Conservation (phyloP, 352 stramenopile genomes). For the Pythium monospermum region DNA sequence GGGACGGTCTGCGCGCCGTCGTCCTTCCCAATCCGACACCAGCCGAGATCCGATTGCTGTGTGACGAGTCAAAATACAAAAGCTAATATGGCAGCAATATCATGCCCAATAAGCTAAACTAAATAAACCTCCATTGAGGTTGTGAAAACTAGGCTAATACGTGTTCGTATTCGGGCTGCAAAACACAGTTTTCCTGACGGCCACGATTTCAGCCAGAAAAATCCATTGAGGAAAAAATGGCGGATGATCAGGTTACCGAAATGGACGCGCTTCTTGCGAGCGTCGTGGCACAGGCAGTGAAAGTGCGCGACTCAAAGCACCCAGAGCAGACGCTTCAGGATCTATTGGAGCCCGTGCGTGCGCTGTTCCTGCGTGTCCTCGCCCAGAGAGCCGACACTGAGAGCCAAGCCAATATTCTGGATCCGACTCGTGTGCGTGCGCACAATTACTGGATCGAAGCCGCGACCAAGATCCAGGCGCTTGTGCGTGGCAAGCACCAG, state of each 20-base stretch:
- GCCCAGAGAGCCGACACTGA: background rate
- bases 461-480: conserved; percentile 64
- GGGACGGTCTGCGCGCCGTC: conserved; percentile 1
- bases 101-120: too few species aligned
- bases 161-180: too few species aligned
- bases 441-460: conserved; percentile 36
- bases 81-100: too few species aligned
- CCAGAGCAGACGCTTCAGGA: conserved; percentile 33
- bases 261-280: conserved; percentile 54
- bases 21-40: background rate
- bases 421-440: conserved; percentile 12
- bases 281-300: conserved; percentile 38
- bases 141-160: too few species aligned
- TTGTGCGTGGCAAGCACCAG: conserved; percentile 56
- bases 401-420: background rate
- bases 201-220: too few species aligned
- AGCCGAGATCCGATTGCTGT: conserved; percentile 6
- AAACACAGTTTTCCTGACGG: too few species aligned
- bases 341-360: conserved; percentile 49
- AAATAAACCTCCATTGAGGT: too few species aligned
- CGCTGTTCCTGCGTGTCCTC: conserved; percentile 30
- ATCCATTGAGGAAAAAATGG: too few species aligned
- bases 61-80: too few species aligned
- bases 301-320: conserved; percentile 32
- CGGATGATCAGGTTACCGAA: conserved; percentile 35